These are phyloP conservation scores for Talaromyces albobiverticillius DNA, from an alignment of 2,329 filamentous ascomycete genomes.

Conservation along the genomic window DNA sequence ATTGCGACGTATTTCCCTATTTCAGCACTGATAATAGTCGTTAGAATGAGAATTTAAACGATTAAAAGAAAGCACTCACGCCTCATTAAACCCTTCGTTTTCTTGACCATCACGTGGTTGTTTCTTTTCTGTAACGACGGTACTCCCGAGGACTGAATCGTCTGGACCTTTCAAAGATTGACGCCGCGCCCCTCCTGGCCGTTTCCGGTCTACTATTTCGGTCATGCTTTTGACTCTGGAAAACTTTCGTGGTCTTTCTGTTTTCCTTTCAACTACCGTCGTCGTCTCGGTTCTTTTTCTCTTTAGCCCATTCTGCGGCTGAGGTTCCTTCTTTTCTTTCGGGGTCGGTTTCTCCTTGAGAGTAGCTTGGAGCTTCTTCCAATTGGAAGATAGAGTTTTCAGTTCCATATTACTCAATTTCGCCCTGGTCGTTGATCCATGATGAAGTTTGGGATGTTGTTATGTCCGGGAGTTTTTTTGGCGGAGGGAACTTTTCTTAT, in stretches of 20 bases:
- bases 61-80: slow-evolving; percentile 29
- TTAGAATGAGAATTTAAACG: slow-evolving; percentile 1
- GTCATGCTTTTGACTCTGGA: slow-evolving; percentile 33
- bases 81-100: slow-evolving; percentile 60
- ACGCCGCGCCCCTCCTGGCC: neutral
- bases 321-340: slow-evolving; percentile 25
- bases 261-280: slow-evolving; percentile 20
- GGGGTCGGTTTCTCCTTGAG: slow-evolving; percentile 34
- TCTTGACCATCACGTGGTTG: slow-evolving; percentile 48
- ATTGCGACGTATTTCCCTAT: slow-evolving; percentile 88
- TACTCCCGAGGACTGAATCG: slow-evolving; percentile 39
- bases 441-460: neutral
- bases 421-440: neutral
- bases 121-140: slow-evolving; percentile 51
- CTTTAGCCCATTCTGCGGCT: slow-evolving; percentile 32
- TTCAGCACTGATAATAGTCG: slow-evolving; percentile 52
- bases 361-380: slow-evolving; percentile 50
- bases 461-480: neutral
- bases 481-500: slow-evolving; percentile 10
- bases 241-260: slow-evolving; percentile 19
- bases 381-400: slow-evolving; percentile 47
- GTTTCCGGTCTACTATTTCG: slow-evolving; percentile 17
- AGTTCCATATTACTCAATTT: slow-evolving; percentile 35
- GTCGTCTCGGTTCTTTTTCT: slow-evolving; percentile 29
- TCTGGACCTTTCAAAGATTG: slow-evolving; percentile 26